Evolutionary conservation across 164 flowering plant genomes (phyloP).

Genomic region (Magnolia changhungtana): DNA sequence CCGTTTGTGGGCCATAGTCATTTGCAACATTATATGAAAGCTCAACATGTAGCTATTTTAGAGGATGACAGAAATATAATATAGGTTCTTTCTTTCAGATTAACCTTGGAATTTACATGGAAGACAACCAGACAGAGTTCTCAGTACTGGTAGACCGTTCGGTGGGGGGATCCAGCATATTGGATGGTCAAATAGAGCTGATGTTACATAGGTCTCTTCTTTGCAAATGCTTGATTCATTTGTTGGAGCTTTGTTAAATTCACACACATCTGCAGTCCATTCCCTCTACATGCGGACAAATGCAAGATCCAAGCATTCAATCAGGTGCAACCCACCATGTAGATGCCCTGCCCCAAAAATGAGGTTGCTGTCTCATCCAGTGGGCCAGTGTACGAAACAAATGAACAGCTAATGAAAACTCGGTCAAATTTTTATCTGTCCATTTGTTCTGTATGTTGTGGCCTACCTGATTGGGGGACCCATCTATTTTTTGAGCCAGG

Average conservation of each 20-base stretch:
- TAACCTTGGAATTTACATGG: constrained; percentile 78
- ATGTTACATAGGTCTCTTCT: constrained; percentile 82
- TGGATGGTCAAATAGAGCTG: constrained; percentile 86
- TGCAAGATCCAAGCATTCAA: not conserved
- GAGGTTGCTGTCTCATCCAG: too few species aligned
- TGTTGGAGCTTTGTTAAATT: not conserved
- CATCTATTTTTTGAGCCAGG: not conserved
- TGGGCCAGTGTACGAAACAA: not conserved
- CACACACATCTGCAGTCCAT: not conserved
- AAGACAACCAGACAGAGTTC: constrained; percentile 57
- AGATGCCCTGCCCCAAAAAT: not conserved
- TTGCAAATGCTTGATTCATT: not conserved
- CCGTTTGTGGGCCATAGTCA: too few species aligned
- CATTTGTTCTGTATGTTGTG: not conserved
- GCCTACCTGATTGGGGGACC: not conserved
- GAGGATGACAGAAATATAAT: not conserved
- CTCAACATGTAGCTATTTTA: not conserved
- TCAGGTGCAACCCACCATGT: not conserved
- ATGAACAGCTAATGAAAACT: not conserved
- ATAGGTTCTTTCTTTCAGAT: constrained; percentile 40
- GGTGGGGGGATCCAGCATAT: constrained; percentile 81
- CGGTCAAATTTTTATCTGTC: not conserved
- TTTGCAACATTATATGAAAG: too few species aligned
- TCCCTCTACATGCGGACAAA: not conserved
- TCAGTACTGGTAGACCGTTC: constrained; percentile 92